phyloP scores from a whole-genome alignment of 495 filamentous ascomycete species.

The Lasiosphaeria ovina region DNA sequence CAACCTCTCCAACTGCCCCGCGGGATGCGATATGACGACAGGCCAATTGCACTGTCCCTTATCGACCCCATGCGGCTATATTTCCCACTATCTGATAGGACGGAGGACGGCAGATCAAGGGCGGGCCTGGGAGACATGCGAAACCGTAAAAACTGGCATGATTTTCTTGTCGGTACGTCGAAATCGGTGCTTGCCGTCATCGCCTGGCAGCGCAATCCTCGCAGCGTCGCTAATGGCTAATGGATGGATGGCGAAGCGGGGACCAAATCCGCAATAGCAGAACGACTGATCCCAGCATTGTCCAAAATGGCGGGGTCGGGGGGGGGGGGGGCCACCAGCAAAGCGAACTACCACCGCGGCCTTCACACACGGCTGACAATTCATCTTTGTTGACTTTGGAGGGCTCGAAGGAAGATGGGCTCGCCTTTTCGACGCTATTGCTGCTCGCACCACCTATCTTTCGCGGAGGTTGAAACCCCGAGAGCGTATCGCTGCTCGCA shows the following conservation, averaged over 20 bases:
- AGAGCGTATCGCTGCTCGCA: too few relatives aligned
- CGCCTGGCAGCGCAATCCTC: not conserved
- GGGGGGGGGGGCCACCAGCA: not conserved
- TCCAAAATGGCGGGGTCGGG: not conserved
- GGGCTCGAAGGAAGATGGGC: too few relatives aligned
- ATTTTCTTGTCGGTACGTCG: slow-evolving; percentile 6
- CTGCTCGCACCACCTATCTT: too few relatives aligned
- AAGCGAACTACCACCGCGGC: too few relatives aligned
- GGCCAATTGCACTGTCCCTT: slow-evolving; percentile 27
- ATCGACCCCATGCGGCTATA: slow-evolving; percentile 32
- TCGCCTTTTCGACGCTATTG: too few relatives aligned
- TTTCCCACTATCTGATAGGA: slow-evolving; percentile 22
- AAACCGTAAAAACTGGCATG: slow-evolving; percentile 3
- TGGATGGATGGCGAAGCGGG: not conserved
- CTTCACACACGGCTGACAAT: too few relatives aligned
- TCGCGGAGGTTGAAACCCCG: too few relatives aligned
- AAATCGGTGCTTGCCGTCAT: not conserved
- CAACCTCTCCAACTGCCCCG: slow-evolving; percentile 20
- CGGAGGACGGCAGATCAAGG: not conserved
- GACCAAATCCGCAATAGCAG: not conserved
- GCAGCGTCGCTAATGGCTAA: not conserved
- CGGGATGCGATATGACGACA: slow-evolving; percentile 40
- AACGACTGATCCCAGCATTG: not conserved
- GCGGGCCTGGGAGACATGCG: slow-evolving; percentile 10
- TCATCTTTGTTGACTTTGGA: too few relatives aligned